Evolutionary conservation across 805 yeast genomes (phyloP), one percentile per base, ranked within the genome.

Genomic region (Wickerhamiella vanderwaltii): DNA sequence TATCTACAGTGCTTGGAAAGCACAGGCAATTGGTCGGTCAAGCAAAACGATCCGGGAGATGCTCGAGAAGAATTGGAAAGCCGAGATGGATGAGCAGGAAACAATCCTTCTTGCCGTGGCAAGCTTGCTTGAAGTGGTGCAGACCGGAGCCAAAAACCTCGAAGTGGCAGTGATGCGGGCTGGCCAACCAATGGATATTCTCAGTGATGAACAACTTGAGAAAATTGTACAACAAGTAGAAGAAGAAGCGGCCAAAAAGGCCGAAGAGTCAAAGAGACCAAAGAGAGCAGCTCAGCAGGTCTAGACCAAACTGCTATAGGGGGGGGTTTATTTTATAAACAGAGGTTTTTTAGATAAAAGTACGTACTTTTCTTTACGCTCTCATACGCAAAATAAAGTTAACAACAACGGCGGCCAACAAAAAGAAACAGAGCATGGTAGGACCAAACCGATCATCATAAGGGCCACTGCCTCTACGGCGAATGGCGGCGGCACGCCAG

Each of bases 401-500:
- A 51, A 91, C 83, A 34, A 91, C 79, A 39, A 91, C 96, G 1
- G 99, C 96, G 36, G 86, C 75, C 49, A 91, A 69, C 55, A 91
- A 70, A 67, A 91, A 91, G 68, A 88, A 71, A 66, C 98, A 91
- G 54, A 91, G 72, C 82, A 88, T 79, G 12, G 99, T 93, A 35
- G 99, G 98, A 34, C 99, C 99, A 52, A 91, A 79, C 59, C 98
- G 76, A 64, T 91, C 99, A 58, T 91, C 99, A 60, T 91, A 91
- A n/a, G 98, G 98, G 36, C 98, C 98, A 11, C 94, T 77, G 31
- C 98, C 98, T 64, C 97, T 79, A 65, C 88, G 73, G 63, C 99
- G 79, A 52, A 91, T 91, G 46, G 98, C 98, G 59, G 87, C 85
- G 1, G 98, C 98, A 69, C 99, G 83, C 98, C 98, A 93, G 64